Percentiles rank a stretch among this genome's conserved stretches.
These are phyloP conservation scores for Lyophyllum semitale DNA, from an alignment of 768 basidiomycete species.

Conservation along the genomic window DNA sequence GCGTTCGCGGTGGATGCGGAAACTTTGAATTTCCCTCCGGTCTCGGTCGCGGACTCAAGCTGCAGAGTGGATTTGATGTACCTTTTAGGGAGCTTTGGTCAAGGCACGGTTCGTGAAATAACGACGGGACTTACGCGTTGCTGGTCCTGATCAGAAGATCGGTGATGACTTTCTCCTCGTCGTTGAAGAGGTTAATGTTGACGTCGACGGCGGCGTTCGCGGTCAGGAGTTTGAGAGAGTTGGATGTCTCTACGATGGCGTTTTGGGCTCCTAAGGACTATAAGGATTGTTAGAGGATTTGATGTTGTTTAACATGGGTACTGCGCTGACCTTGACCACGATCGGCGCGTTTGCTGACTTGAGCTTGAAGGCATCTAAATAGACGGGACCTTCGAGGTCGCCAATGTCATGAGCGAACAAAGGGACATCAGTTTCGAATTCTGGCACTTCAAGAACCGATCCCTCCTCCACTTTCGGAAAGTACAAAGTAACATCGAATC, in stretches of 20 bases:
- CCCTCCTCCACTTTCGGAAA: no score
- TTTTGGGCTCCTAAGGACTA: slow-evolving; percentile 33
- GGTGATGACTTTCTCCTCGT: slow-evolving; percentile 20
- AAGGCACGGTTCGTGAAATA: background rate
- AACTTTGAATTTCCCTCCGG: slow-evolving; percentile 19
- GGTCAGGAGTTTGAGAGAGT: slow-evolving; percentile 36
- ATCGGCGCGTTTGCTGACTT: no score
- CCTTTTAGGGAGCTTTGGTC: background rate
- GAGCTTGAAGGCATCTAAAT: no score
- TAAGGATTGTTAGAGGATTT: slow-evolving; percentile 3
- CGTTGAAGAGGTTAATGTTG: slow-evolving; percentile 39
- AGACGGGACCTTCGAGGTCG: no score
- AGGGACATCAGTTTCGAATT: no score
- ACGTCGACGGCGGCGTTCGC: slow-evolving; percentile 42
- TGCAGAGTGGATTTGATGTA: slow-evolving; percentile 3
- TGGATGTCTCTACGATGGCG: slow-evolving; percentile 35
- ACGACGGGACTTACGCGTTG: slow-evolving; percentile 40
- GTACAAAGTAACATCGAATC: no score
- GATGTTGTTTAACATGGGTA: background rate
- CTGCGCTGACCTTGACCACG: slow-evolving; percentile 34
- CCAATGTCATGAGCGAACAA: no score
- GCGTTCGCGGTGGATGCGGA: slow-evolving; percentile 10
- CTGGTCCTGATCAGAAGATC: slow-evolving; percentile 29
- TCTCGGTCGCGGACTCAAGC: slow-evolving; percentile 9
- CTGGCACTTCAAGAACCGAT: no score